A percentile compares a stretch with the other conserved stretches of the same genome.
These are phyloP conservation scores for Heritiera littoralis DNA, from an alignment of 345 rosid species.

Conservation along the genomic window DNA sequence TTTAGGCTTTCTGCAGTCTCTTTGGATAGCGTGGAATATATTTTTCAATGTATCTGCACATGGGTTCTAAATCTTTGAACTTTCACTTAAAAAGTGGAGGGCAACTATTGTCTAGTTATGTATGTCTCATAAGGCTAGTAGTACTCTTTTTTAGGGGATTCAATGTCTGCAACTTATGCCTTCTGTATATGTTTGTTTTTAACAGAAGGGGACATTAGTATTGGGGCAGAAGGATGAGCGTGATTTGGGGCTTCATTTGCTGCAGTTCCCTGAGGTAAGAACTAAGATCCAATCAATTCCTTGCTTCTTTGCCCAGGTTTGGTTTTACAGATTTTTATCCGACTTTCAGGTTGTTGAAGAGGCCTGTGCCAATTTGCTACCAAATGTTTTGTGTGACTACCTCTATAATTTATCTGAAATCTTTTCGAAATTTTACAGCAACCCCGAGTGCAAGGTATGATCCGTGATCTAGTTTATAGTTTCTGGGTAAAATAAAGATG, in stretches of 20 bases:
- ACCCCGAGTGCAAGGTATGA: conserved; percentile 69
- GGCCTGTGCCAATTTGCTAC: conserved; percentile 72
- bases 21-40: background rate
- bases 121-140: background rate
- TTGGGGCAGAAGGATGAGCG: conserved; percentile 76
- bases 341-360: conserved; percentile 77
- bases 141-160: conserved; percentile 3
- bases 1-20: background rate
- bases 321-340: background rate
- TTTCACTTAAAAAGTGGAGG: background rate
- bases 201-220: conserved; percentile 53
- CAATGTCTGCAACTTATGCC: conserved; percentile 4
- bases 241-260: conserved; percentile 78
- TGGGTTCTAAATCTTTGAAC: background rate
- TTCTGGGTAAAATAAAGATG: background rate
- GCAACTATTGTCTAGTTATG: background rate
- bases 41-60: background rate
- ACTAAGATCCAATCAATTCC: background rate
- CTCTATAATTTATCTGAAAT: conserved; percentile 71
- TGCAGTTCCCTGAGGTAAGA: conserved; percentile 78
- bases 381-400: conserved; percentile 76
- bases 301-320: conserved; percentile 1
- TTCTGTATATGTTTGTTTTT: conserved; percentile 18
- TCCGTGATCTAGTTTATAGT: background rate
- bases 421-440: conserved; percentile 73